Conservation (phyloP, 192 early-diverging fungal species). For the Spinellus fusiger region DNA sequence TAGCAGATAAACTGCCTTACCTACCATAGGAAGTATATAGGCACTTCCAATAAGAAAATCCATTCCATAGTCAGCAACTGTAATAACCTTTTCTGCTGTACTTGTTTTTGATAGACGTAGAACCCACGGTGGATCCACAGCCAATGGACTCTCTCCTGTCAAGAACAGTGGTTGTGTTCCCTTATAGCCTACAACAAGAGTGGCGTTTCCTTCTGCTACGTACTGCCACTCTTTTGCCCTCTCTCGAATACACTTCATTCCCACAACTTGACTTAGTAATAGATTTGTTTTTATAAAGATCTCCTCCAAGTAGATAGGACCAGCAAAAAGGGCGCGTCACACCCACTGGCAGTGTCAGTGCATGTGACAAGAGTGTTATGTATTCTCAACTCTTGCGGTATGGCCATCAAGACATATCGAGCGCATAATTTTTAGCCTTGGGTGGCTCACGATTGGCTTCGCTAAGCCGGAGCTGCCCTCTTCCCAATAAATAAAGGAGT, state of each 20-base stretch:
- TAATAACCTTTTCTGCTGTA: no score
- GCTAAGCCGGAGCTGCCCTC: slow-evolving; percentile 28
- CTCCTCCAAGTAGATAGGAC: not conserved
- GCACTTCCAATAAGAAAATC: no score
- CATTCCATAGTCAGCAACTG: no score
- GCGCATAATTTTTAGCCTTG: slow-evolving; percentile 34
- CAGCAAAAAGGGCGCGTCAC: slow-evolving; percentile 32
- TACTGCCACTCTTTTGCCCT: slow-evolving; percentile 50
- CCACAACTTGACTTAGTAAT: slow-evolving; percentile 37
- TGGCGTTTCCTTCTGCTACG: slow-evolving; percentile 61
- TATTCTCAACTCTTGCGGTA: slow-evolving; percentile 28
- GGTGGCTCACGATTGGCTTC: slow-evolving; percentile 29
- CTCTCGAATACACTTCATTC: not conserved
- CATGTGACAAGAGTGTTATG: slow-evolving; percentile 21
- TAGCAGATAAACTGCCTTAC: no score
- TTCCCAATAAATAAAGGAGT: not conserved
- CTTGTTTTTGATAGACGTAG: no score
- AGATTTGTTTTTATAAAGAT: no score
- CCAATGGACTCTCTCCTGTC: no score
- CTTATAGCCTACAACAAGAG: slow-evolving; percentile 47
- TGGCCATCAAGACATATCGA: slow-evolving; percentile 40
- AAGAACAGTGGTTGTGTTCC: no score
- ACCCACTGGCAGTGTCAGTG: no score
- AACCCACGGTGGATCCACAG: no score
- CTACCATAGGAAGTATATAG: no score